Evolutionary conservation across 768 basidiomycete species (phyloP), one percentile per base, ranked within the genome.

Genomic region (Kwoniella bestiolae): DNA sequence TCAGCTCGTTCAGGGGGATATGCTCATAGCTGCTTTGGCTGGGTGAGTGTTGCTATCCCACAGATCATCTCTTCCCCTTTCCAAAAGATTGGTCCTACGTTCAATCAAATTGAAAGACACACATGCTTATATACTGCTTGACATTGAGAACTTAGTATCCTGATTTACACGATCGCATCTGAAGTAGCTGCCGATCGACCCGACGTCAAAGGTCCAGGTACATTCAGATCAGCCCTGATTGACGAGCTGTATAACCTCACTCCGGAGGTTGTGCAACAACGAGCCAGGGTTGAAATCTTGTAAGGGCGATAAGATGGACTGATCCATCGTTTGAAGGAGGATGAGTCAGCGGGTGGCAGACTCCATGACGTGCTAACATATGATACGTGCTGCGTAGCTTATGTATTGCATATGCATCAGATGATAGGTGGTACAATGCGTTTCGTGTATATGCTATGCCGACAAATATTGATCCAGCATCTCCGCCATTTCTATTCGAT

Each of bases 11-110:
- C 83, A 83, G 49, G 91, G 91, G 6, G 88, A 93, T 74, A 90
- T 92, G 85, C 82, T 96, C 34, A 68, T 86, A 12, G 92, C 86
- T 1, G 86, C 92, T 0, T 82, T 93, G 26, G 87, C 88, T 52
- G 94, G 90, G 91, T 91, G 77, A 68, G 87, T 41, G 1, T 14
- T 41, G 12, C 9, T n/a, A n/a, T n/a, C n/a, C n/a, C n/a, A n/a
- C n/a, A n/a, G 23, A 21, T 52, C 23, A 52, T 52, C 8, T 7
- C 11, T 23, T 25, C 21, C 29, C 12, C 51, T 25, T 31, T 11
- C 18, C 41, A 26, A n/a, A 21, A 14, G 51, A 26, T 53, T 18
- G 51, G n/a, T n/a, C n/a, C n/a, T n/a, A n/a, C n/a, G n/a, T n/a
- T n/a, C n/a, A n/a, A n/a, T n/a, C n/a, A n/a, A n/a, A n/a, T n/a